phyloP scores from a whole-genome alignment of 176 grass and related monocot genomes.

The Avena insularis region DNA sequence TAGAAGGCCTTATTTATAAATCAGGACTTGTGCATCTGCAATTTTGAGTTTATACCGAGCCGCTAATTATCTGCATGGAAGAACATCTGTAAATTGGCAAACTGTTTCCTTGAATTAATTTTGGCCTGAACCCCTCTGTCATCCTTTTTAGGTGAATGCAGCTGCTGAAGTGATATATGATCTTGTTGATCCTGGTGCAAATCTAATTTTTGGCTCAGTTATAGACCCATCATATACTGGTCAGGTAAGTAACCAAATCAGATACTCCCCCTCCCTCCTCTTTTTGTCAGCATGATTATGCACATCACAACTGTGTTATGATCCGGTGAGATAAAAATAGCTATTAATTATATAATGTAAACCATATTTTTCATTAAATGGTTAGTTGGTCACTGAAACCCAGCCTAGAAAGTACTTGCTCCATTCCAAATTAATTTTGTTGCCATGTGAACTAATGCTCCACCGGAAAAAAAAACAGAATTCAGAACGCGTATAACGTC shows the following conservation, averaged over 20 bases:
- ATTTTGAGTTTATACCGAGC: neutral
- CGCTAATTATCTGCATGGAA: slow-evolving; percentile 13
- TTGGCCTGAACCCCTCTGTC: neutral
- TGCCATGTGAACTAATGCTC: too few relatives aligned
- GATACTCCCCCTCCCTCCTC: neutral
- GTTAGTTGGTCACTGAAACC: neutral
- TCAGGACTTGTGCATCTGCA: neutral
- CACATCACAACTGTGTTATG: neutral
- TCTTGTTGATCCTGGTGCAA: slow-evolving; percentile 90
- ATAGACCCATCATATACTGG: slow-evolving; percentile 88
- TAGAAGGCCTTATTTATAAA: neutral
- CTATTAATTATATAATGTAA: neutral
- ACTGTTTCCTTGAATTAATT: slow-evolving; percentile 18
- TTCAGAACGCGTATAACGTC: too few relatives aligned
- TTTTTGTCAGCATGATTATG: neutral
- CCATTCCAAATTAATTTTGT: too few relatives aligned
- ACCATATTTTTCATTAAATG: neutral
- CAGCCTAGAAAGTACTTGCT: neutral
- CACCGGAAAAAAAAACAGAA: too few relatives aligned
- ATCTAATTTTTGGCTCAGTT: slow-evolving; percentile 93
- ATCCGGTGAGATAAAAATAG: neutral
- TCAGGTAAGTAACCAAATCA: slow-evolving; percentile 61
- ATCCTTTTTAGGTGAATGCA: slow-evolving; percentile 70
- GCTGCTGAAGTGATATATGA: slow-evolving; percentile 98
- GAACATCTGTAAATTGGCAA: neutral